phyloP scores from a whole-genome alignment of 139 green algal species.

The Ettlia oleoabundans region DNA sequence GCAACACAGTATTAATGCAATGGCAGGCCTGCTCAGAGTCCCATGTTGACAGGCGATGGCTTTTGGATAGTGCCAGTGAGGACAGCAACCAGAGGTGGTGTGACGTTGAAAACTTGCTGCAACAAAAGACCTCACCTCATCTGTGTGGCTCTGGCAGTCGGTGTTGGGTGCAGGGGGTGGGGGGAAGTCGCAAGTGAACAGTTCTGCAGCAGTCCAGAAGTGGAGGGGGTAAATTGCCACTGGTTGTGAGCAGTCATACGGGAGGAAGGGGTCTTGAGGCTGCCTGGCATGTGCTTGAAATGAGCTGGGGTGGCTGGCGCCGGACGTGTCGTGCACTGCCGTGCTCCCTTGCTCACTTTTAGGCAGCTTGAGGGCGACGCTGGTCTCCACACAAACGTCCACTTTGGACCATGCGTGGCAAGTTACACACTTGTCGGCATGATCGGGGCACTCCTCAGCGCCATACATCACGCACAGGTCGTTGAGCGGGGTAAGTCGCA shows the following conservation, averaged over 20 bases:
- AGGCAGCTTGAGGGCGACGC: constrained; percentile 11
- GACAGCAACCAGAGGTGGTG: no score
- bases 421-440: constrained; percentile 8
- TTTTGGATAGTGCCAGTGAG: no score
- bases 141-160: neutral
- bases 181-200: constrained; percentile 33
- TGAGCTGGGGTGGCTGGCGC: no score
- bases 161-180: neutral
- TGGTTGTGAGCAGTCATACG: neutral
- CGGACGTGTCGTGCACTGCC: no score
- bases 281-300: no score
- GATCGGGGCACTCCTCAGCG: neutral
- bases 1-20: no score
- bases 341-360: neutral
- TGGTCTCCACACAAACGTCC: constrained; percentile 7
- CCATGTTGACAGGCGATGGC: no score
- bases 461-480: constrained; percentile 6
- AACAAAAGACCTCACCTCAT: constrained; percentile 15
- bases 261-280: no score
- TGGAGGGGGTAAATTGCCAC: neutral
- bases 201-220: constrained; percentile 28
- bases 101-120: no score
- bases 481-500: neutral
- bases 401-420: constrained; percentile 6
- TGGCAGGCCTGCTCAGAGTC: no score